Conservation (phyloP, 2,329 filamentous ascomycete genomes). For the Penicillium sp. region DNA sequence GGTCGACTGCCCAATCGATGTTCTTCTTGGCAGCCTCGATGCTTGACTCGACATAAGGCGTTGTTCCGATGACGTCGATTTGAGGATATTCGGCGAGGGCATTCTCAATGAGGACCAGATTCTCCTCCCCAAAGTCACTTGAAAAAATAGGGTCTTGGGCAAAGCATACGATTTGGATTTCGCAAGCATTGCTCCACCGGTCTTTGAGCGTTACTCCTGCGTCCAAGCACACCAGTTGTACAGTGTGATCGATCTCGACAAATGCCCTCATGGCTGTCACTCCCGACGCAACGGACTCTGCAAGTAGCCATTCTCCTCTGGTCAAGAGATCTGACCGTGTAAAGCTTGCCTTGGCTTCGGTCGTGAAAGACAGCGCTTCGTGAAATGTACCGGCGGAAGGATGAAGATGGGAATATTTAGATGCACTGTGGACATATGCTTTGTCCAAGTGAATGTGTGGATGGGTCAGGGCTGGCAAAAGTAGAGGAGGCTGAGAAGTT, state of each 20-base stretch:
- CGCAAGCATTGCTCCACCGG: slow-evolving; percentile 52
- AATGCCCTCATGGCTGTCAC: slow-evolving; percentile 70
- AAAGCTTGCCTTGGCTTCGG: slow-evolving; percentile 62
- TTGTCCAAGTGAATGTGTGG: slow-evolving; percentile 70
- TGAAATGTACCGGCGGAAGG: slow-evolving; percentile 60
- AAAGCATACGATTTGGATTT: slow-evolving; percentile 68
- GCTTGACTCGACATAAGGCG: slow-evolving; percentile 66
- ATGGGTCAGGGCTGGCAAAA: slow-evolving; percentile 62
- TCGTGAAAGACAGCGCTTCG: slow-evolving; percentile 62
- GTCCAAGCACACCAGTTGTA: slow-evolving; percentile 56
- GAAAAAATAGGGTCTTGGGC: slow-evolving; percentile 69
- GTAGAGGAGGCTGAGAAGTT: slow-evolving; percentile 22
- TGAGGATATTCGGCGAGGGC: slow-evolving; percentile 39
- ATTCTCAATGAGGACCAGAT: slow-evolving; percentile 50
- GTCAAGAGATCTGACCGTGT: slow-evolving; percentile 61
- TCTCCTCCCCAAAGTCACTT: slow-evolving; percentile 50
- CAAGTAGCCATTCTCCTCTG: slow-evolving; percentile 63
- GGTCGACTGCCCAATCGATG: slow-evolving; percentile 61
- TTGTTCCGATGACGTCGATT: slow-evolving; percentile 64
- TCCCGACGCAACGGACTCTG: slow-evolving; percentile 62
- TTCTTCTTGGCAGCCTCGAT: slow-evolving; percentile 53
- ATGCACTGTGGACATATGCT: slow-evolving; percentile 39
- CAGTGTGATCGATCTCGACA: slow-evolving; percentile 66
- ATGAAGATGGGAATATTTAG: slow-evolving; percentile 56
- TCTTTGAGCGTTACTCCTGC: slow-evolving; percentile 58